A percentile compares a stretch with the other conserved stretches of the same genome.
Conservation (phyloP, 257 asterid genomes). For the Craterostigma plantagineum region DNA sequence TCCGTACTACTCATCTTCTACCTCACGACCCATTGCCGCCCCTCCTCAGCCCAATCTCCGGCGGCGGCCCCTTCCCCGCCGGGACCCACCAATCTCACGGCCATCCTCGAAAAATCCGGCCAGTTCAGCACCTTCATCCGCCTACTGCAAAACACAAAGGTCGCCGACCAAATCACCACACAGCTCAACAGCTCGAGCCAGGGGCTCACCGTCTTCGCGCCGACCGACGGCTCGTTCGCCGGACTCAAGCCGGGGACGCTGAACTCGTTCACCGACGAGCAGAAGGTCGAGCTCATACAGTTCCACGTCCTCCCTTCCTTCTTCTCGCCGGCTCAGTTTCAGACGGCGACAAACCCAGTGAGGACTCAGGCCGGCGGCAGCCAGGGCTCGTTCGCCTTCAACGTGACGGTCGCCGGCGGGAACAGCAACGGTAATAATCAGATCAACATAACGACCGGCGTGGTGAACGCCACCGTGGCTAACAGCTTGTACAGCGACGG, state of each 20-base stretch:
- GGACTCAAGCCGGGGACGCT: conserved; percentile 24
- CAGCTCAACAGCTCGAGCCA: conserved; percentile 29
- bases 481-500: conserved; percentile 22
- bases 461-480: conserved; percentile 28
- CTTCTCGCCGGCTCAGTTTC: conserved; percentile 26
- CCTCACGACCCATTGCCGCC: conserved; percentile 7
- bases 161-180: conserved; percentile 25
- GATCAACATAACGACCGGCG: conserved; percentile 31
- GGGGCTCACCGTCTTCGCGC: conserved; percentile 38
- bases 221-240: conserved; percentile 27
- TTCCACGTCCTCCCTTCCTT: conserved; percentile 37
- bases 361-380: conserved; percentile 45
- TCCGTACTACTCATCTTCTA: conserved; percentile 13
- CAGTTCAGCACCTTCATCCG: conserved; percentile 31
- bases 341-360: conserved; percentile 36
- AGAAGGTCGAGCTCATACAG: conserved; percentile 31
- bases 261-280: conserved; percentile 28
- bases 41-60: conserved; percentile 21
- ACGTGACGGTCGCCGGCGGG: conserved; percentile 25
- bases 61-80: conserved; percentile 27
- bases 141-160: conserved; percentile 31
- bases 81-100: conserved; percentile 26
- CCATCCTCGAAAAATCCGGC: conserved; percentile 36
- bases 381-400: conserved; percentile 27
- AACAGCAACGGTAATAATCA: conserved; percentile 1